Evolutionary conservation across 371 early-diverging fungal species (phyloP).

Genomic region (Actinomucor elegans): DNA sequence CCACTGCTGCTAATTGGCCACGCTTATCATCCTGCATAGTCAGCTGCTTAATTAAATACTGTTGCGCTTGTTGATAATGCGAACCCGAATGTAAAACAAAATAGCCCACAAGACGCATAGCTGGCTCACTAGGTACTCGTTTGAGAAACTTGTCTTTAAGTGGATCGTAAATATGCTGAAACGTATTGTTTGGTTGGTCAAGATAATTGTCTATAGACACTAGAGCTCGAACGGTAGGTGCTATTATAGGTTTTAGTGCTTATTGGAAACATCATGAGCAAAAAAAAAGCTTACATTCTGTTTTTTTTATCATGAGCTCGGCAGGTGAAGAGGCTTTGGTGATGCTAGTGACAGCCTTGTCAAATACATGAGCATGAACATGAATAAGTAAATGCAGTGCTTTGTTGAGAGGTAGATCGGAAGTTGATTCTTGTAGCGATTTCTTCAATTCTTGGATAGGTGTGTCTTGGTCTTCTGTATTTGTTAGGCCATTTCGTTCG

Average conservation of each 20-base stretch:
- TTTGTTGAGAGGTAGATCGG: constrained; percentile 16
- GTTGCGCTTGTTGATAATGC: not conserved
- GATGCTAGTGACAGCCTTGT: constrained; percentile 5
- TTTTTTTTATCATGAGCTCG: not conserved
- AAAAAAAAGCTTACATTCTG: constrained; percentile 9
- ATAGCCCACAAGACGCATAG: constrained; percentile 15
- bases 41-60: not conserved
- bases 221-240: constrained; percentile 15
- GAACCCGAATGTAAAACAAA: constrained; percentile 7
- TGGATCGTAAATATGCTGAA: constrained; percentile 4
- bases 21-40: not conserved
- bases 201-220: constrained; percentile 18
- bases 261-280: not conserved
- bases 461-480: not conserved
- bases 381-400: constrained; percentile 15
- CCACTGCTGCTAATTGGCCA: constrained; percentile 7
- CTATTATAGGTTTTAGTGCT: not conserved
- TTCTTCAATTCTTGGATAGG: constrained; percentile 1
- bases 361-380: constrained; percentile 12
- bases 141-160: constrained; percentile 12
- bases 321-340: not conserved
- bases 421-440: not conserved
- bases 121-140: not conserved
- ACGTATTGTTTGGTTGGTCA: not conserved
- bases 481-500: not conserved